Conservation (phyloP, 2,329 filamentous ascomycete species). For the Penicillium sp. region DNA sequence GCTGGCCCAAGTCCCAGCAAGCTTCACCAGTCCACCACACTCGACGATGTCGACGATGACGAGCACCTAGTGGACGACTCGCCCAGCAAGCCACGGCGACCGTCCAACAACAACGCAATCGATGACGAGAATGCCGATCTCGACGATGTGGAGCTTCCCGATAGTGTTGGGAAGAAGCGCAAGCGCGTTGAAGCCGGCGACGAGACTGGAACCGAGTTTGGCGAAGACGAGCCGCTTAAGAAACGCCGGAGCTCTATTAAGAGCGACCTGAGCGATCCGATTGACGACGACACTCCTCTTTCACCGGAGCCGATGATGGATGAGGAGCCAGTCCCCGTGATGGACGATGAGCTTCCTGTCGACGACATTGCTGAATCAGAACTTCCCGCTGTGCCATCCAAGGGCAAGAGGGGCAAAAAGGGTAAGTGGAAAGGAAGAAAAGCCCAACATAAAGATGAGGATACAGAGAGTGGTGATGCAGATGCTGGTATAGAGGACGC, state of each 20-base stretch:
- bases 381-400: conserved; percentile 37
- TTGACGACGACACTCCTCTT: conserved; percentile 41
- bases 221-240: conserved; percentile 48
- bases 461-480: conserved; percentile 44
- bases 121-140: conserved; percentile 33
- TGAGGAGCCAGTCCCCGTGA: conserved; percentile 39
- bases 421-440: conserved; percentile 55
- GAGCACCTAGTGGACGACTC: conserved; percentile 51
- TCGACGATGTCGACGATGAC: conserved; percentile 57
- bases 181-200: conserved; percentile 48
- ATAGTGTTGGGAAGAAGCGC: conserved; percentile 48
- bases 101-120: conserved; percentile 42
- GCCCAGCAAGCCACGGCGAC: conserved; percentile 46
- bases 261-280: conserved; percentile 45
- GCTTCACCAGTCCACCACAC: conserved; percentile 65
- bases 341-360: conserved; percentile 39
- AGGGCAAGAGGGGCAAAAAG: conserved; percentile 52
- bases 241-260: conserved; percentile 51
- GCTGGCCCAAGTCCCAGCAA: conserved; percentile 77
- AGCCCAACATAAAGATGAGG: conserved; percentile 46
- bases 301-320: conserved; percentile 40
- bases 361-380: conserved; percentile 44
- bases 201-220: conserved; percentile 43
- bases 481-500: conserved; percentile 51
- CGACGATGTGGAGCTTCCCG: conserved; percentile 39